A percentile compares a stretch with the other conserved stretches of the same genome.
These are phyloP conservation scores for Oryza brachyantha DNA, from an alignment of 176 grass and related monocot species.

Conservation along the genomic window DNA sequence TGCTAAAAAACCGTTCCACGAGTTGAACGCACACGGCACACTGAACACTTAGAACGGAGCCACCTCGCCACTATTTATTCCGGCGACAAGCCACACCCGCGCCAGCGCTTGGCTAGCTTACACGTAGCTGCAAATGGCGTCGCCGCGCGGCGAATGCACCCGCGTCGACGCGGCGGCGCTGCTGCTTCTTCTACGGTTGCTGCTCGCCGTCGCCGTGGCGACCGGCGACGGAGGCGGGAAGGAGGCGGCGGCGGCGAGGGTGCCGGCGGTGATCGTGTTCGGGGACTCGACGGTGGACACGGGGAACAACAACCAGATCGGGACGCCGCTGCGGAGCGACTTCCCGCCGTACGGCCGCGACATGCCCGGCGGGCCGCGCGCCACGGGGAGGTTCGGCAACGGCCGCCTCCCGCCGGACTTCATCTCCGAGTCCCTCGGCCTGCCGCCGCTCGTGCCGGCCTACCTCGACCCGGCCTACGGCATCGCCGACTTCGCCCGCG, in stretches of 20 bases:
- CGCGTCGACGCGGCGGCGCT: too few species aligned
- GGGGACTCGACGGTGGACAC: slow-evolving; percentile 90
- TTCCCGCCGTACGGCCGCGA: slow-evolving; percentile 62
- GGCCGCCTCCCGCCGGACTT: slow-evolving; percentile 66
- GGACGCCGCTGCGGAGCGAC: slow-evolving; percentile 45
- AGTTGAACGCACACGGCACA: too few species aligned
- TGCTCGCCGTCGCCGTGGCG: not conserved
- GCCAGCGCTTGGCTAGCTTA: too few species aligned
- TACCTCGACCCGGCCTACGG: slow-evolving; percentile 72
- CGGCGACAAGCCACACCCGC: not conserved
- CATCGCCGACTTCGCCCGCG: slow-evolving; percentile 62
- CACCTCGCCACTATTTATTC: slow-evolving; percentile 11
- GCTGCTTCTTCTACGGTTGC: not conserved
- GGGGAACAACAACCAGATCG: slow-evolving; percentile 82
- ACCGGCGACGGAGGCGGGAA: not conserved
- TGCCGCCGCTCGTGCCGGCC: slow-evolving; percentile 70
- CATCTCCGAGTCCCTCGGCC: slow-evolving; percentile 72
- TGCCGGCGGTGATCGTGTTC: slow-evolving; percentile 90
- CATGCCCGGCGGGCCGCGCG: slow-evolving; percentile 43
- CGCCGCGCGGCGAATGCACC: not conserved
- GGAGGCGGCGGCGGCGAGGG: not conserved
- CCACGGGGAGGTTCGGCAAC: slow-evolving; percentile 85
- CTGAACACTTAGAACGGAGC: too few species aligned
- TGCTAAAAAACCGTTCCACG: too few species aligned
- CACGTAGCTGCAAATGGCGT: not conserved